These are phyloP conservation scores for Moesziomyces antarcticus DNA, from an alignment of 1,284 basidiomycete species.

Conservation along the genomic window DNA sequence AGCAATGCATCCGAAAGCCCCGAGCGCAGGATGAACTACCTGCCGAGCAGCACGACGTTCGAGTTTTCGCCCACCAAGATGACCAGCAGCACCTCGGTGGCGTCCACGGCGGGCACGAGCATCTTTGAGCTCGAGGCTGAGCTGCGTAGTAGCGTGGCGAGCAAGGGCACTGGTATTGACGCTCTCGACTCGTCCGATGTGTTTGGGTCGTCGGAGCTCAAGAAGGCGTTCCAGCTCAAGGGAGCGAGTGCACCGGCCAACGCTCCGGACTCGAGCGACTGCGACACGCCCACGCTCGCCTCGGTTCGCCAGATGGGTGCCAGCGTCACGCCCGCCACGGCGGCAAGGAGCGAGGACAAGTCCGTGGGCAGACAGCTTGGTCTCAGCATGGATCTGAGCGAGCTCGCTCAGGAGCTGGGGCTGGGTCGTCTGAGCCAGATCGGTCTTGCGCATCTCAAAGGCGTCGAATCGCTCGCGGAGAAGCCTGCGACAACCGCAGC, in stretches of 20 bases:
- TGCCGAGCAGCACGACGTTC: slow-evolving; percentile 29
- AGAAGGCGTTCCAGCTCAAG: slow-evolving; percentile 40
- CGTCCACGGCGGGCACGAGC: slow-evolving; percentile 41
- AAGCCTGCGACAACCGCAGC: slow-evolving; percentile 8
- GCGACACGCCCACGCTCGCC: slow-evolving; percentile 49
- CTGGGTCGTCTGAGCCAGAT: slow-evolving; percentile 51
- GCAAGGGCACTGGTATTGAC: not conserved
- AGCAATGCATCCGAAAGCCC: slow-evolving; percentile 45
- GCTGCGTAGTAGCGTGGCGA: not conserved
- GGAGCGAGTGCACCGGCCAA: slow-evolving; percentile 1
- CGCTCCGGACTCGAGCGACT: slow-evolving; percentile 40
- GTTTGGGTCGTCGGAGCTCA: slow-evolving; percentile 17
- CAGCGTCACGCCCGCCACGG: not conserved
- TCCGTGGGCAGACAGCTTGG: slow-evolving; percentile 30
- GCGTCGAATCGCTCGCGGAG: slow-evolving; percentile 26
- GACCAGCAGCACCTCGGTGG: slow-evolving; percentile 34
- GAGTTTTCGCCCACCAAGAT: slow-evolving; percentile 37
- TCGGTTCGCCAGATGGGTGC: slow-evolving; percentile 42
- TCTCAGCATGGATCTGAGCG: slow-evolving; percentile 49
- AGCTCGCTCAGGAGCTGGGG: slow-evolving; percentile 48
- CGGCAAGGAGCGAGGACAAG: slow-evolving; percentile 6
- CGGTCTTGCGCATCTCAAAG: slow-evolving; percentile 35
- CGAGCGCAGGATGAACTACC: slow-evolving; percentile 27
- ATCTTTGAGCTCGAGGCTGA: slow-evolving; percentile 33
- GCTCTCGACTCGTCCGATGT: not conserved